Evolutionary conservation across 1,284 basidiomycete species (phyloP), one percentile per base, ranked within the genome.

Genomic region (Ceratobasidium sp.): DNA sequence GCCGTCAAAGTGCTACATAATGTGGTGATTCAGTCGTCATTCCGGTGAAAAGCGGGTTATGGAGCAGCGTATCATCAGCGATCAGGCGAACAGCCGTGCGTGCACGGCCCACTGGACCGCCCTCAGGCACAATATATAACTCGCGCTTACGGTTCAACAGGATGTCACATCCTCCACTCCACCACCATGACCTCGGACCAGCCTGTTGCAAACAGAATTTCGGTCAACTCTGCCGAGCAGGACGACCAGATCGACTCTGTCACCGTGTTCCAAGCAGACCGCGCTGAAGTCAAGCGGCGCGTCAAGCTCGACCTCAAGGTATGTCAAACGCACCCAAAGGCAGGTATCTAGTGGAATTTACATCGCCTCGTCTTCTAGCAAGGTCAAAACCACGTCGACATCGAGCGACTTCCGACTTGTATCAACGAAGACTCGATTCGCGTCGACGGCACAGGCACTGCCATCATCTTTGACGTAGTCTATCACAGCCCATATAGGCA

Each of bases 401-500:
- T n/a, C n/a, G n/a, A n/a, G n/a, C n/a, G n/a, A n/a, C n/a, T n/a
- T n/a, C n/a, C n/a, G n/a, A n/a, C n/a, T n/a, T n/a, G n/a, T n/a
- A n/a, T n/a, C n/a, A n/a, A n/a, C n/a, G n/a, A n/a, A n/a, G n/a
- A n/a, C n/a, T n/a, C n/a, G n/a, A n/a, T n/a, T n/a, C n/a, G n/a
- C n/a, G n/a, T n/a, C n/a, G n/a, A n/a, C n/a, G n/a, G n/a, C n/a
- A n/a, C 80, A 33, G 81, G 82, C 8, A 76, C 78, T 54, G 80
- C 81, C 5, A 50, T 78, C 52, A 80, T 82, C 16, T 81, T 81
- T 64, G 81, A 81, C 46, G 81, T 82, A 20, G 78, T 81, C 35
- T 81, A 80, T 79, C 70, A 74, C 78, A 52, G 50, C 69, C 70
- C 76, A 16, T 60, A 52, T 14, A 6, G n/a, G n/a, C n/a, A 30